Evolutionary conservation across 2,329 filamentous ascomycete genomes (phyloP).

Genomic region (Arthroderma sp.): DNA sequence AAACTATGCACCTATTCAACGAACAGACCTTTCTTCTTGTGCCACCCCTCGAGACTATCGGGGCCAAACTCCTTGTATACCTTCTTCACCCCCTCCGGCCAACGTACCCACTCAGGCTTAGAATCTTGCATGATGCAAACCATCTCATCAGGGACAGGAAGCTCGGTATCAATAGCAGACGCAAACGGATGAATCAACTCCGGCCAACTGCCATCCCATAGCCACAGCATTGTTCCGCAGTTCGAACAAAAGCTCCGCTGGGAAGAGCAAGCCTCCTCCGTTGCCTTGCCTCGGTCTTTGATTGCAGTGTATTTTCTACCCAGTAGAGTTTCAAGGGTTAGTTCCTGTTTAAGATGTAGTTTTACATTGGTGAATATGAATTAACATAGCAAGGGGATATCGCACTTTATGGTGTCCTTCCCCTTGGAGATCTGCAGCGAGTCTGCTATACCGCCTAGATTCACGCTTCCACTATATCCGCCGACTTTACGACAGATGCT

Average conservation of each 20-base stretch:
- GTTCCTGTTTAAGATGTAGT: neutral
- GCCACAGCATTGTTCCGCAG: conserved; percentile 36
- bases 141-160: conserved; percentile 35
- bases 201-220: conserved; percentile 36
- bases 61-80: conserved; percentile 26
- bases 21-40: conserved; percentile 30
- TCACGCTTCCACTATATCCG: conserved; percentile 33
- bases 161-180: conserved; percentile 35
- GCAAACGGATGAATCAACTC: conserved; percentile 39
- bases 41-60: conserved; percentile 34
- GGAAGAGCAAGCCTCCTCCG: conserved; percentile 27
- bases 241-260: conserved; percentile 36
- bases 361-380: neutral
- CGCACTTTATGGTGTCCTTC: conserved; percentile 33
- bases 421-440: conserved; percentile 31
- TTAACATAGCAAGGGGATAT: neutral
- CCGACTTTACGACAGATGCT: conserved; percentile 38
- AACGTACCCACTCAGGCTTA: conserved; percentile 35
- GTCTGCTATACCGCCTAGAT: conserved; percentile 33
- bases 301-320: conserved; percentile 33
- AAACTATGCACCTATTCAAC: conserved; percentile 13
- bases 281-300: conserved; percentile 29
- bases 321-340: neutral
- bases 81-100: conserved; percentile 35
- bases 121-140: conserved; percentile 32